phyloP scores from a whole-genome alignment of 1,284 basidiomycete species.

The Puccinia polysora region DNA sequence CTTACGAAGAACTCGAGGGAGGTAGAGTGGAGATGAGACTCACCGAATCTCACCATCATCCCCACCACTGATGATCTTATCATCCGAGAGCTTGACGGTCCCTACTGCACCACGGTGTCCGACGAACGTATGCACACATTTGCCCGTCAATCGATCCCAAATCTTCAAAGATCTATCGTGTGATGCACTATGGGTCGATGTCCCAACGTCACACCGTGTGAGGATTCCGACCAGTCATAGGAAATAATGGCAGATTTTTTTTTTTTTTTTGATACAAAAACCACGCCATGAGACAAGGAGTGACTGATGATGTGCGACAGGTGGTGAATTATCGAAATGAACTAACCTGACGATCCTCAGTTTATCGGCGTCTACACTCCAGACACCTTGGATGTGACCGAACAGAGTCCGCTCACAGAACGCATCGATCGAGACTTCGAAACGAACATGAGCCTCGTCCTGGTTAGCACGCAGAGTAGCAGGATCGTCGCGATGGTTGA shows the following conservation, averaged over 20 bases:
- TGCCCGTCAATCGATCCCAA: conserved; percentile 86
- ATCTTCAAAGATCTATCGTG: conserved; percentile 56
- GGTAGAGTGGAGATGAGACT: neutral
- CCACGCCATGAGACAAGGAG: no score
- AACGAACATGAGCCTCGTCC: neutral
- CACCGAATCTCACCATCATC: conserved; percentile 71
- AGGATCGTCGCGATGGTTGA: neutral
- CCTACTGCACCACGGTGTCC: conserved; percentile 93
- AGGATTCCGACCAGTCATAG: no score
- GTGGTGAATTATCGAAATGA: conserved; percentile 80
- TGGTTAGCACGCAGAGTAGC: neutral
- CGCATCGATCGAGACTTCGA: conserved; percentile 49
- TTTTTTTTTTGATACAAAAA: no score
- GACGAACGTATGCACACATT: conserved; percentile 81
- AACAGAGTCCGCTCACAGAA: conserved; percentile 74
- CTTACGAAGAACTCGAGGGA: neutral
- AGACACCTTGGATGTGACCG: conserved; percentile 71
- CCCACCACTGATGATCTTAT: conserved; percentile 89
- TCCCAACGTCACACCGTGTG: no score
- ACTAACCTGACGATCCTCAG: conserved; percentile 66
- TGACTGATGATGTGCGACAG: conserved; percentile 60
- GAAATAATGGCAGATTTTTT: no score
- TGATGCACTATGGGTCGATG: conserved; percentile 28
- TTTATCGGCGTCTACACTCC: conserved; percentile 88
- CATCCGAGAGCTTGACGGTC: conserved; percentile 81